Base-by-base conservation (phyloP, 768 basidiomycete species). In the Phaeolepiota aurea region DNA sequence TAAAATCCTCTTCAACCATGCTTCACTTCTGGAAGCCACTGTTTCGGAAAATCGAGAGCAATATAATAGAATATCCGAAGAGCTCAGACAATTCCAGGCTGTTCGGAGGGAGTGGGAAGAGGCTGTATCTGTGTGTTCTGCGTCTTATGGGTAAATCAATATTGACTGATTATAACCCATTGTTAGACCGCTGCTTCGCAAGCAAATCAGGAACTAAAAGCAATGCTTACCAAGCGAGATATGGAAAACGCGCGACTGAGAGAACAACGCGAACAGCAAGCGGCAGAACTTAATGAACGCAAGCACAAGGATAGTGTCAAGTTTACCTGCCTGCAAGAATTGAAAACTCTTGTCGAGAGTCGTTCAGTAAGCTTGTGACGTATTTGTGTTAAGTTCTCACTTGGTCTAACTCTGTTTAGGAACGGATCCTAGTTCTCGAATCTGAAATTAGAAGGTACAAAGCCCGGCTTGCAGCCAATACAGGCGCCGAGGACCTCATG, bases 361-460 rank as follows among this genome's bases (percentile, higher is more conserved):
- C 77, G 82, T 48, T 64, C 67, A 40, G 82, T 71, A 53, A 53
- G 64, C 56, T 19, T 21, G 19, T n/a, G 11, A 28, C 25, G 25
- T 35, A 9, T 16, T 35, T 16, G 12, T 42, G 5, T 39, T 22
- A 31, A 19, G 20, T n/a, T 33, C 19, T 7, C 38, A 14, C 19
- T n/a, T n/a, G n/a, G n/a, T n/a, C 25, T 15, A 7, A 35, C 14
- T 32, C 44, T 48, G 32, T 19, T 16, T 33, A 90, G 78, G 86
- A 85, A 44, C 82, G 91, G 28, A 79, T 97, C 32, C 55, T 56
- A 10, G 74, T 77, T 20, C 56, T 94, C 18, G 65, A 77, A 45
- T 82, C 82, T 1, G 90, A 97, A 56, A 63, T 85, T 9, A 69
- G 65, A 31, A 72, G 91, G 16, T 67, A 84, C 47, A 87, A 84